Evolutionary conservation across 1,139 yeast species (phyloP).

Genomic region (Yamadazyma atlantica): DNA sequence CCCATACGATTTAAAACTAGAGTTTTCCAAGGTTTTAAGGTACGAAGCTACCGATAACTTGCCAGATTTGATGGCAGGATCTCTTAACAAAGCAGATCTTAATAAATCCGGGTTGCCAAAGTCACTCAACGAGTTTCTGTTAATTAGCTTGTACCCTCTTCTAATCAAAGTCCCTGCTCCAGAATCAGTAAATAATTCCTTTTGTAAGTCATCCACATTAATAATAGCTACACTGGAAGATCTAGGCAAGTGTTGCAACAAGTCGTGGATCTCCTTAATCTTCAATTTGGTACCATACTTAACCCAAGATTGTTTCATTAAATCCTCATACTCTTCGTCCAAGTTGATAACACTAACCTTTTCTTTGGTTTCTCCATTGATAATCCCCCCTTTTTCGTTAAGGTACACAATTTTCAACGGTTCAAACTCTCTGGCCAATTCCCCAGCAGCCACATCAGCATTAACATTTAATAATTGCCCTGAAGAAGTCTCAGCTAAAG

Average conservation of each 20-base stretch:
- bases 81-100: slow-evolving; percentile 74
- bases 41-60: slow-evolving; percentile 79
- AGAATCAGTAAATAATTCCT: slow-evolving; percentile 95
- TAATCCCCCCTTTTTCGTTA: slow-evolving; percentile 96
- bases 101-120: slow-evolving; percentile 77
- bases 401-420: slow-evolving; percentile 94
- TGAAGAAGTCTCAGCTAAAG: slow-evolving; percentile 92
- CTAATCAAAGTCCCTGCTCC: slow-evolving; percentile 99
- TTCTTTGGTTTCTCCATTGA: slow-evolving; percentile 89
- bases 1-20: slow-evolving; percentile 76
- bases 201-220: slow-evolving; percentile 91
- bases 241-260: slow-evolving; percentile 90
- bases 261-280: slow-evolving; percentile 93
- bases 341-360: slow-evolving; percentile 86
- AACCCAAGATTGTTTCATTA: slow-evolving; percentile 95
- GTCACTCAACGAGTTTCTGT: slow-evolving; percentile 66
- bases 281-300: slow-evolving; percentile 97
- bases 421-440: slow-evolving; percentile 92
- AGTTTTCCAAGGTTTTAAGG: slow-evolving; percentile 65
- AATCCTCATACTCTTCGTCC: slow-evolving; percentile 91
- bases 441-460: slow-evolving; percentile 99
- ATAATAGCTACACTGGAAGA: slow-evolving; percentile 97
- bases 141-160: slow-evolving; percentile 88
- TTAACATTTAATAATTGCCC: slow-evolving; percentile 97
- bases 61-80: slow-evolving; percentile 70